Evolutionary conservation across 176 grass and related monocot species (phyloP).

Genomic region (Cocos nucifera): DNA sequence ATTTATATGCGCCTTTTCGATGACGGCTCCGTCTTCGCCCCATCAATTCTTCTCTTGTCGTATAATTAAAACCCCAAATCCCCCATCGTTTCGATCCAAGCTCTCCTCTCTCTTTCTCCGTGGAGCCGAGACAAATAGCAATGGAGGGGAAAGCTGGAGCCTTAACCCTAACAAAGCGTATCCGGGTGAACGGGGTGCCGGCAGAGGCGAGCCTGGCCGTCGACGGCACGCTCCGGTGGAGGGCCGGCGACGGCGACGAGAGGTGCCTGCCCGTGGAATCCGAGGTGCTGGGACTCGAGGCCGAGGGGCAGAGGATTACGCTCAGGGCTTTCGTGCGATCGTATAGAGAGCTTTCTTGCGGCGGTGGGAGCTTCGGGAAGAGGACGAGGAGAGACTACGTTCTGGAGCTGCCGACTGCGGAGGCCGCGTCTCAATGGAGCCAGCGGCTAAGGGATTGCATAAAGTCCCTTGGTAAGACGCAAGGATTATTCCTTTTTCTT

Average conservation of each 20-base stretch:
- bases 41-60: too few species aligned
- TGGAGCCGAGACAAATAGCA: not conserved
- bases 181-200: slow-evolving; percentile 35
- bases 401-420: slow-evolving; percentile 41
- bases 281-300: slow-evolving; percentile 52
- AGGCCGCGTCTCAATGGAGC: slow-evolving; percentile 31
- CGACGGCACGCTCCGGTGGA: slow-evolving; percentile 45
- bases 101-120: not conserved
- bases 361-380: slow-evolving; percentile 14
- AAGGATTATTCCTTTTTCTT: not conserved
- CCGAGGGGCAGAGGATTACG: slow-evolving; percentile 33
- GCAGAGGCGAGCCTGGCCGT: slow-evolving; percentile 36
- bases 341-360: slow-evolving; percentile 15
- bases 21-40: too few species aligned
- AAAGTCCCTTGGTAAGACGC: slow-evolving; percentile 38
- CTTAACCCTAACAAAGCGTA: slow-evolving; percentile 4
- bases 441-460: slow-evolving; percentile 22
- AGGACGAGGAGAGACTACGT: slow-evolving; percentile 46
- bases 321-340: slow-evolving; percentile 36
- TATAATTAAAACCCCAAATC: too few species aligned
- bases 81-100: too few species aligned
- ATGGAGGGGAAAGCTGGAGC: too few species aligned
- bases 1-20: too few species aligned
- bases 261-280: slow-evolving; percentile 34
- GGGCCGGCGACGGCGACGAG: slow-evolving; percentile 7